Conservation (phyloP, 225 moss, liverwort and hornwort genomes). For the Thuidium tamariscinum region DNA sequence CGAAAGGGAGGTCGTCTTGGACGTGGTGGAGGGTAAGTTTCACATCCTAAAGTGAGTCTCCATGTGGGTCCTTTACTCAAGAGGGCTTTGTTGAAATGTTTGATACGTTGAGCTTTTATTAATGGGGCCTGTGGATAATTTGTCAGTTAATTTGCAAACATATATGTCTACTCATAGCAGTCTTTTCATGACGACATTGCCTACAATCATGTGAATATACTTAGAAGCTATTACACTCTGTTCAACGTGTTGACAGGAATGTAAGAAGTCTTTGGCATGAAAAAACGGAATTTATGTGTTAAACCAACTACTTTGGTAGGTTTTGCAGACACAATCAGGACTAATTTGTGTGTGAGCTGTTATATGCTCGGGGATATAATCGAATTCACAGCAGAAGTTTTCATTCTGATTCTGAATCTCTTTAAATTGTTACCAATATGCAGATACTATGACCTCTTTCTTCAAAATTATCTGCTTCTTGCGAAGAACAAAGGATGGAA, state of each 20-base stretch:
- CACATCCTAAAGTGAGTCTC: background rate
- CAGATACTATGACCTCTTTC: constrained; percentile 96
- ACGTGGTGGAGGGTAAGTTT: constrained; percentile 91
- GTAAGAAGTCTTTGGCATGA: background rate
- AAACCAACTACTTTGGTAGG: background rate
- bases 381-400: background rate
- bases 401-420: background rate
- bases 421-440: background rate
- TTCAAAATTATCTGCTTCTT: constrained; percentile 64
- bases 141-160: background rate
- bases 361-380: background rate
- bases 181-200: background rate
- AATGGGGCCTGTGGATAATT: background rate
- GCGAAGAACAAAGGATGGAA: constrained; percentile 84
- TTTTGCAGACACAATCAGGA: background rate
- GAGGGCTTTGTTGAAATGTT: background rate
- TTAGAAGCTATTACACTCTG: background rate
- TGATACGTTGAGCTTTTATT: background rate
- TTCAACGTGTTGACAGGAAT: background rate
- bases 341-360: background rate
- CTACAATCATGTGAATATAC: background rate
- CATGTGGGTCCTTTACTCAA: background rate
- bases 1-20: constrained; percentile 77
- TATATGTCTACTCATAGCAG: background rate
- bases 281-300: background rate